Base-by-base conservation (phyloP, 1,284 basidiomycete genomes). In the Austroboletus niveus region DNA sequence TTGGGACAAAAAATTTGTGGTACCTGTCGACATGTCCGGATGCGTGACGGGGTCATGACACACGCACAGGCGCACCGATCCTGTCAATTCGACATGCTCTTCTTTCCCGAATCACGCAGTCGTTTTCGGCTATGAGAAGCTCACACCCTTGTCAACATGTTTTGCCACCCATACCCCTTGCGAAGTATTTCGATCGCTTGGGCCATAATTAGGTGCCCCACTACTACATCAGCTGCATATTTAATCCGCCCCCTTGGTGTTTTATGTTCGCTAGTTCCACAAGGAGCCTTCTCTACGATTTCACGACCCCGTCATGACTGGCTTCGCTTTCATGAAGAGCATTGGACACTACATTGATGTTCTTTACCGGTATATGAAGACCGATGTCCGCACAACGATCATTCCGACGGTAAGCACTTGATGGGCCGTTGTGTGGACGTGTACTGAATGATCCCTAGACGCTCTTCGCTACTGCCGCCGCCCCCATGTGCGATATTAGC, bases 321-420 rank as follows among this genome's bases (percentile, higher is more conserved):
- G 22, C 22, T 24, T 24, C 22, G 22, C 22, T 24, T 24, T 5
- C 22, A 24, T 24, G 22, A 24, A 24, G 22, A 24, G 22, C 22
- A 24, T 24, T 24, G 22, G 22, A 4, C 22, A 24, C 22, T 24
- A 5, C 22, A 5, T 24, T 24, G 5, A 24, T 35, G 50, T 68
- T 20, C 56, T 63, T n/a, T 60, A 24, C 22, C 22, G 22, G 22
- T 24, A 24, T 24, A 72, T 71, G 17, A 71, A 72, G 54, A 64
- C 72, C 3, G 75, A 77, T 51, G 60, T 75, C 45, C 59, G 66
- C 50, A 76, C 73, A 9, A 71, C 66, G 8, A 41, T 77, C 32
- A 57, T 74, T n/a, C 75, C 76, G 6, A 65, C 69, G 35, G 76
- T 77, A 45, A 46, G 48, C 17, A 27, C 27, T 27, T 8, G 27